Conservation (phyloP, 176 grass and related monocot genomes). For the Dendrocalamus sinicus region DNA sequence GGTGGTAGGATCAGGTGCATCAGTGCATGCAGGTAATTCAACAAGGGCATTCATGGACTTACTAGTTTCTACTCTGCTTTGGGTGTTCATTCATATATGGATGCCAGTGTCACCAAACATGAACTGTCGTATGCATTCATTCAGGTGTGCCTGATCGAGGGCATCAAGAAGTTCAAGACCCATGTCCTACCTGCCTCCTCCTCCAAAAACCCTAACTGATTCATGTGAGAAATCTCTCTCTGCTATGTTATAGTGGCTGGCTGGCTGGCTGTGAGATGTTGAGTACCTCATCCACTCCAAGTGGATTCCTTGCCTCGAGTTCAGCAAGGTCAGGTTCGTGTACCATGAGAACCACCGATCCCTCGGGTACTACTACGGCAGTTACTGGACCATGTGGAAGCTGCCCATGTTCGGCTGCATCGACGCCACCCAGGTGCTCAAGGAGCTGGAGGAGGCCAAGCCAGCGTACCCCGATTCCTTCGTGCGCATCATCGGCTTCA, state of each 20-base stretch:
- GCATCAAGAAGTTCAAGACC: slow-evolving; percentile 85
- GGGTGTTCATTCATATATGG: neutral
- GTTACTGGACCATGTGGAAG: slow-evolving; percentile 99
- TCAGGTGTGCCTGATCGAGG: slow-evolving; percentile 68
- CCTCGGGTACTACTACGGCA: slow-evolving; percentile 74
- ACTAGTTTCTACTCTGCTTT: neutral
- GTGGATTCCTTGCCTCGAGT: slow-evolving; percentile 85
- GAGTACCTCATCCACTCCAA: slow-evolving; percentile 70
- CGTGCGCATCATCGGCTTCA: slow-evolving; percentile 70
- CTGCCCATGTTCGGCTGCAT: slow-evolving; percentile 91
- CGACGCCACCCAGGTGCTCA: slow-evolving; percentile 59
- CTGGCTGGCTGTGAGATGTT: slow-evolving; percentile 59
- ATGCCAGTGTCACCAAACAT: neutral
- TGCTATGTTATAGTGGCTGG: too few species aligned
- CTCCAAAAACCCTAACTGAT: neutral
- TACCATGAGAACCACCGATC: slow-evolving; percentile 58
- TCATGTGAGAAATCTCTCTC: too few species aligned
- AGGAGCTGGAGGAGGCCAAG: slow-evolving; percentile 62
- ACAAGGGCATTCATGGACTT: neutral
- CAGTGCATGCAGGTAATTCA: slow-evolving; percentile 74
- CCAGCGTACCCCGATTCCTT: slow-evolving; percentile 53
- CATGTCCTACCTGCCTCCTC: slow-evolving; percentile 71
- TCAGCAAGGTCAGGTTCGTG: slow-evolving; percentile 62
- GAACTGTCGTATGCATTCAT: neutral
- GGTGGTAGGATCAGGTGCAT: slow-evolving; percentile 48